Percentiles rank a stretch among this genome's conserved stretches.
phyloP scores from a whole-genome alignment of 2,329 filamentous ascomycete species.

The Epichloe hybrida region DNA sequence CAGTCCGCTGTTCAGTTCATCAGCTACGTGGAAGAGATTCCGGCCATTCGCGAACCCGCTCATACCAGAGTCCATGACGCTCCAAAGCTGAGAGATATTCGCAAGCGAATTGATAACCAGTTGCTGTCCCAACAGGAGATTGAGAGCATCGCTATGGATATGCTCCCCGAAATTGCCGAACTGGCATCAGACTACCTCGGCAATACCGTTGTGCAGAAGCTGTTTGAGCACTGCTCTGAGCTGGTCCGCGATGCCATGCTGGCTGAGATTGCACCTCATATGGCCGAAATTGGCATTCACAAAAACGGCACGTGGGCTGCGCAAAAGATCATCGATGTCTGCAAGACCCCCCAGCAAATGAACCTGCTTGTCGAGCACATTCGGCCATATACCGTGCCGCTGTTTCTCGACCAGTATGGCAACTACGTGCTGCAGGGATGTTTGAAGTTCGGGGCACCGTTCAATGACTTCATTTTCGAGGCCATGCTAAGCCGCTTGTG shows the following conservation, averaged over 20 bases:
- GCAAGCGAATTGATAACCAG: slow-evolving; percentile 95
- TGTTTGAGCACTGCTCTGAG: slow-evolving; percentile 94
- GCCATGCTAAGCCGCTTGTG: slow-evolving; percentile 90
- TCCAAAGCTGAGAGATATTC: slow-evolving; percentile 84
- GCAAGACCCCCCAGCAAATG: slow-evolving; percentile 75
- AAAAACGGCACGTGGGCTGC: slow-evolving; percentile 99
- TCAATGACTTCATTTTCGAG: slow-evolving; percentile 96
- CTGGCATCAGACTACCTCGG: slow-evolving; percentile 91
- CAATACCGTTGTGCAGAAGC: slow-evolving; percentile 98
- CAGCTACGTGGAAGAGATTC: slow-evolving; percentile 67
- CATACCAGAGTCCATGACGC: slow-evolving; percentile 86
- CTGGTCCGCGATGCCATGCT: slow-evolving; percentile 85
- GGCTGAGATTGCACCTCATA: slow-evolving; percentile 70
- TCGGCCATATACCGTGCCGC: slow-evolving; percentile 71
- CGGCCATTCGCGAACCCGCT: slow-evolving; percentile 75
- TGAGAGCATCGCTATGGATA: slow-evolving; percentile 79
- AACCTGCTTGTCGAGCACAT: slow-evolving; percentile 70
- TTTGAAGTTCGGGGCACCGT: slow-evolving; percentile 76
- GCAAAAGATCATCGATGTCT: slow-evolving; percentile 97
- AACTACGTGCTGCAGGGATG: slow-evolving; percentile 98
- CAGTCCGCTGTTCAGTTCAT: slow-evolving; percentile 65
- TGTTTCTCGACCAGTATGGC: slow-evolving; percentile 95
- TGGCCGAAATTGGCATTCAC: slow-evolving; percentile 94
- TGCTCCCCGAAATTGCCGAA: slow-evolving; percentile 94
- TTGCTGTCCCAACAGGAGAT: slow-evolving; percentile 76